Evolutionary conservation across 2,329 filamentous ascomycete species (phyloP), one percentile per base, ranked within the genome.

Genomic region (Colletotrichum navitas): DNA sequence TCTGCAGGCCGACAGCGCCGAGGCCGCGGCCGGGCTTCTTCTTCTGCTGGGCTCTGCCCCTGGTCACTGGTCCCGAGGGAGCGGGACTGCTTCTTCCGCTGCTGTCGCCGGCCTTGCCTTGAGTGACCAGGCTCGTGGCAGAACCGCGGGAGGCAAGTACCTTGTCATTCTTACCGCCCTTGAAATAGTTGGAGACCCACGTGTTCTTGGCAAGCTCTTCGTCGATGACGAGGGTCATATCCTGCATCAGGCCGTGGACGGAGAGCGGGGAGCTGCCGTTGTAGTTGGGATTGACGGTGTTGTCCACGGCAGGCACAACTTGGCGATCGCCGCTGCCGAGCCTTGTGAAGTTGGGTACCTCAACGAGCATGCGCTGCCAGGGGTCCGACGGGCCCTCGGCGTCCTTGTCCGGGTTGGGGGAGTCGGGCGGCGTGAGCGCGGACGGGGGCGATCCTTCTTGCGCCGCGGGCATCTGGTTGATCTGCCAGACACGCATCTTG

Each of bases 1-100:
- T 99, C 74, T 89, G 90, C 63, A 99, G 84, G 43, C 96, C 96
- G 52, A 95, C 93, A 51, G 91, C 92, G 41, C 96, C 96, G 43
- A 90, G 82, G 16, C 90, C 89, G 73, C 91, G 90, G 12, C 93
- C 93, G 49, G 90, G 89, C 75, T 90, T 91, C 75, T 90, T 91
- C 75, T 90, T 91, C 72, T 91, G 89, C 72, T 91, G 89, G 10
- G 88, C 83, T 68, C 93, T 89, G 52, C 94, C 94, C 75, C 94
- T 88, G 0, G 93, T 95, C 73, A 93, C 84, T 10, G 86, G 83
- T 1, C 87, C 87, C 5, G 86, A 84, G 3, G 86, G 88, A 26
- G 87, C 86, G 7, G 90, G 91, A 67, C 94, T 95, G 74, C 88
- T 94, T 39, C 91, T 89, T 51, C 91, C 89, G 68, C 93, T 93